phyloP scores from a whole-genome alignment of 2,329 filamentous ascomycete genomes.

The Botrytis sinoallii region DNA sequence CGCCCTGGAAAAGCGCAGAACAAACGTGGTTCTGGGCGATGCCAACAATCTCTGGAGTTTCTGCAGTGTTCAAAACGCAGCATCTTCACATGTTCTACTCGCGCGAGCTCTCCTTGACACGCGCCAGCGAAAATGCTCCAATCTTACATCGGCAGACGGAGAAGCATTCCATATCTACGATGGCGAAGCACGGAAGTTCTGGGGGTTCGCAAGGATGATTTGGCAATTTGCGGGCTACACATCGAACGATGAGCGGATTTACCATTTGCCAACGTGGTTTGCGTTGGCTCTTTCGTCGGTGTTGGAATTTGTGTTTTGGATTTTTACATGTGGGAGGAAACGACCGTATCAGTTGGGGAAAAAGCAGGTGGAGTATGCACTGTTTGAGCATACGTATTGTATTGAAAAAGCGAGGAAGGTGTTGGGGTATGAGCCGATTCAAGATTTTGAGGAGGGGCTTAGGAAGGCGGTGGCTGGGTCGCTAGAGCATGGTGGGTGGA shows the following conservation, averaged over 20 bases:
- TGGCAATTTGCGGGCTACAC: not conserved
- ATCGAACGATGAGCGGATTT: not conserved
- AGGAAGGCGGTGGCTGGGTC: not conserved
- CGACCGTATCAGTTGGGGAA: conserved; percentile 1
- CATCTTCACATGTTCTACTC: not conserved
- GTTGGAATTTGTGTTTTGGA: conserved; percentile 1
- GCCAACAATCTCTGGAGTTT: conserved; percentile 9
- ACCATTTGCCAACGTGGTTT: not conserved
- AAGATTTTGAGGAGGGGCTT: not conserved
- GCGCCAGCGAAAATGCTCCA: not conserved
- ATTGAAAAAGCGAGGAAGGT: not conserved
- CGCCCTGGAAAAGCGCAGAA: conserved; percentile 2
- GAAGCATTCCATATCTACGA: conserved; percentile 11
- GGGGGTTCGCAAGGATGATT: conserved; percentile 10
- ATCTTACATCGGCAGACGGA: not conserved
- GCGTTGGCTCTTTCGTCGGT: not conserved
- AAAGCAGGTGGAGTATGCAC: conserved; percentile 11
- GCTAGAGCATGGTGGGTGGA: not conserved
- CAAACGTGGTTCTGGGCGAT: conserved; percentile 4
- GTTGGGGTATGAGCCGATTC: not conserved
- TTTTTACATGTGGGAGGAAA: conserved; percentile 6
- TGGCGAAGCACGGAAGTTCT: conserved; percentile 1
- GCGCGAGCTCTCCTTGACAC: not conserved
- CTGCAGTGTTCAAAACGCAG: conserved; percentile 8
- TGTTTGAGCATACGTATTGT: conserved; percentile 8